Evolutionary conservation across 768 basidiomycete genomes (phyloP), one percentile per base, ranked within the genome.

Genomic region (Terana coerulea): DNA sequence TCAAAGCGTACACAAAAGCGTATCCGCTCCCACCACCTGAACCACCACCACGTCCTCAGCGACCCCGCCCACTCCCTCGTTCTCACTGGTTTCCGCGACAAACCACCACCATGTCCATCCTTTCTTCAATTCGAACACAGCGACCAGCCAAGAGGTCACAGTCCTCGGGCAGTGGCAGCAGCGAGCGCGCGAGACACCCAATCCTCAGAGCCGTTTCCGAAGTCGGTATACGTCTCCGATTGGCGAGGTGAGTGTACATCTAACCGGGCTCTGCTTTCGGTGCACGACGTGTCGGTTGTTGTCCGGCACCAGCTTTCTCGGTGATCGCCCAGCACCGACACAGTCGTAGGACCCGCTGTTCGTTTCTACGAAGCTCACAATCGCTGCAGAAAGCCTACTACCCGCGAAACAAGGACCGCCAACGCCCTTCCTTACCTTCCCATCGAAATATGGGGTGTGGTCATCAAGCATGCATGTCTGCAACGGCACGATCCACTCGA

Each of bases 381-480:
- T n/a, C n/a, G 39, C 19, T 21, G 39, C 39, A 24, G 21, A 19
- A 19, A 40, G 21, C 21, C 39, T 24, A 24, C 39, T 40, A 5
- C 15, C 25, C 39, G 8, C 39, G 19, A 40, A 40, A 22, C 29
- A 21, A 15, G 10, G 9, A n/a, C 36, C 21, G 11, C 28, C 21
- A 35, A n/a, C 25, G 11, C 36, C 14, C 35, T 33, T n/a, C 52
- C 42, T 22, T 29, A 45, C 44, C 29, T 86, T 12, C 86, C 86
- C 0, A 62, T 75, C 1, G 86, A 88, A 58, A 61, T 88, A 6
- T 88, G 86, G 86, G 67, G 78, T n/a, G 64, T 76, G 59, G 77
- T 88, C 52, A 67, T 88, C 47, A 79, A 79, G 34, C 77, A 78
- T 58, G 83, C 83, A 1, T 76, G 79, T 19, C 62, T 67, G 54